Percentiles rank a stretch among this genome's conserved stretches.
phyloP scores from a whole-genome alignment of 2,329 filamentous ascomycete species.

The Calonectria multiphialidica region DNA sequence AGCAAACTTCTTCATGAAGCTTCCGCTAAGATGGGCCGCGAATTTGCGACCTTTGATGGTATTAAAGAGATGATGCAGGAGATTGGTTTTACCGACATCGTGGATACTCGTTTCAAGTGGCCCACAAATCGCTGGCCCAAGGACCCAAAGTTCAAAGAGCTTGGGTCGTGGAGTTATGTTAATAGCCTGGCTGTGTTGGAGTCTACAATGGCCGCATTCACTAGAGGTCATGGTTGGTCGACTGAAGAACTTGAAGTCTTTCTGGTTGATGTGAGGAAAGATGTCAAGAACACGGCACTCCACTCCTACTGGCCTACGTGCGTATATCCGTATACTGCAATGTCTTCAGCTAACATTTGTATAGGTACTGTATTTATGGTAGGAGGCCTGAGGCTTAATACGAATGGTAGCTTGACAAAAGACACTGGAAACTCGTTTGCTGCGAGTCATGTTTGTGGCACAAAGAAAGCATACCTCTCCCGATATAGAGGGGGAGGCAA shows the following conservation, averaged over 20 bases:
- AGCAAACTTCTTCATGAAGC: slow-evolving; percentile 43
- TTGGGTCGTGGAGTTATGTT: slow-evolving; percentile 51
- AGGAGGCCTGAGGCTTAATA: not conserved
- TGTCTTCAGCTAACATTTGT: not conserved
- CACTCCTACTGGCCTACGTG: slow-evolving; percentile 43
- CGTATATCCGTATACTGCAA: not conserved
- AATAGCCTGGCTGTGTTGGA: slow-evolving; percentile 43
- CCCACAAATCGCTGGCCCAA: slow-evolving; percentile 64
- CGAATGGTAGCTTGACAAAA: not conserved
- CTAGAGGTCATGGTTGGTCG: slow-evolving; percentile 39
- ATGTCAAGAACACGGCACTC: slow-evolving; percentile 35
- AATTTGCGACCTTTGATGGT: slow-evolving; percentile 36
- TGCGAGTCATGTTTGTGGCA: too few relatives aligned
- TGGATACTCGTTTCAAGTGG: slow-evolving; percentile 59
- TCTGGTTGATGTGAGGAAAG: slow-evolving; percentile 35
- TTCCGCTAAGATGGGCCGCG: slow-evolving; percentile 43
- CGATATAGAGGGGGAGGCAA: too few relatives aligned
- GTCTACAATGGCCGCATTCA: slow-evolving; percentile 45
- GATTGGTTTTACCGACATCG: slow-evolving; percentile 64
- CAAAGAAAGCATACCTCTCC: too few relatives aligned
- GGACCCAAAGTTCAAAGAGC: slow-evolving; percentile 61
- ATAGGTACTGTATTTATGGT: not conserved
- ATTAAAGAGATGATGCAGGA: slow-evolving; percentile 52
- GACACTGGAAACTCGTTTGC: not conserved
- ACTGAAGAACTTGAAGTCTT: slow-evolving; percentile 36